These are phyloP conservation scores for Neurospora intermedia DNA, from an alignment of 495 filamentous ascomycete genomes.

Conservation along the genomic window DNA sequence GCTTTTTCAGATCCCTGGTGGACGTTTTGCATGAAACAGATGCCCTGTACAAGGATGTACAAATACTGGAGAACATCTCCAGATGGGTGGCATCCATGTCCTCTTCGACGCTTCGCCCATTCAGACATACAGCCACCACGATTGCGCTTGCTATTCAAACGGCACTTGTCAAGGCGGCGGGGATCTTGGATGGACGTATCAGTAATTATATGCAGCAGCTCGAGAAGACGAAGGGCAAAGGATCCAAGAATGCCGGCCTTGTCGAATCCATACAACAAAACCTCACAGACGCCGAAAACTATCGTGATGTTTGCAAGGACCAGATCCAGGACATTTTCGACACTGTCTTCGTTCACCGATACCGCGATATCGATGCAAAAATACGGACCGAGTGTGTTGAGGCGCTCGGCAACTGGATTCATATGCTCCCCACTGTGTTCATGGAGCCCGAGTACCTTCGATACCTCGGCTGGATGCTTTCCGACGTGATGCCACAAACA, in stretches of 20 bases:
- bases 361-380: conserved; percentile 81
- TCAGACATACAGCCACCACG: conserved; percentile 85
- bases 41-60: conserved; percentile 60
- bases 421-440: conserved; percentile 69
- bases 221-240: conserved; percentile 67
- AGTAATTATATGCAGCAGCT: conserved; percentile 74
- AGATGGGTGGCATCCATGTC: conserved; percentile 82
- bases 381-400: conserved; percentile 78
- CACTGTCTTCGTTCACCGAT: conserved; percentile 85
- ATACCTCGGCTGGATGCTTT: conserved; percentile 90
- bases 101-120: conserved; percentile 69
- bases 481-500: conserved; percentile 58
- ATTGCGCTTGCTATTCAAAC: conserved; percentile 65
- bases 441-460: conserved; percentile 79
- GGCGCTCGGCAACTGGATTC: conserved; percentile 80
- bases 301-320: conserved; percentile 51
- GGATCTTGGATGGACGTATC: conserved; percentile 50
- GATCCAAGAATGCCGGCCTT: conserved; percentile 46
- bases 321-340: conserved; percentile 75
- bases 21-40: conserved; percentile 63
- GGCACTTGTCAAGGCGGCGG: conserved; percentile 57
- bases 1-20: conserved; percentile 67
- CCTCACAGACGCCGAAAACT: conserved; percentile 54
- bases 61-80: conserved; percentile 73
- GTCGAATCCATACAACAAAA: conserved; percentile 55